Conservation (phyloP, 495 filamentous ascomycete species). For the Rhypophila decipiens region DNA sequence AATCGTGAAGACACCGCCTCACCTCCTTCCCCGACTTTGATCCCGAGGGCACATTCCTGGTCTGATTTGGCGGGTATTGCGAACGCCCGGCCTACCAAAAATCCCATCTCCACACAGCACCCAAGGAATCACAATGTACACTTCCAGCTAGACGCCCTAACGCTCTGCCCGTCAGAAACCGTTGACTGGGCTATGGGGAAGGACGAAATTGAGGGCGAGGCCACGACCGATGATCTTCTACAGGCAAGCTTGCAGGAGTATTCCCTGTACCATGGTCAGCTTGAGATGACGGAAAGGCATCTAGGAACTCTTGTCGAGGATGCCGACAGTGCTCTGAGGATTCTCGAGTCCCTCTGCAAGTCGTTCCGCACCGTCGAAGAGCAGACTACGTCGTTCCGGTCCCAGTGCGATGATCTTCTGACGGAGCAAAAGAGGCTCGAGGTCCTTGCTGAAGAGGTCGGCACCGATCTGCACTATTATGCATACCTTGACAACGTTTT, state of each 20-base stretch:
- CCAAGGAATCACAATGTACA: no score
- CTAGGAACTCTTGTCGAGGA: conserved; percentile 72
- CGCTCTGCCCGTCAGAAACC: no score
- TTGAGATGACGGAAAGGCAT: conserved; percentile 71
- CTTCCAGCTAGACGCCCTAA: no score
- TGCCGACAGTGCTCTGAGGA: conserved; percentile 63
- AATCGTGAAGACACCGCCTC: conserved; percentile 42
- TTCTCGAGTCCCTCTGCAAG: conserved; percentile 68
- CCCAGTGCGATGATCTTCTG: conserved; percentile 81
- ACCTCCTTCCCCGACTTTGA: conserved; percentile 57
- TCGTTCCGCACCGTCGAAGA: conserved; percentile 81
- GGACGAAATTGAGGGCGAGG: conserved; percentile 39
- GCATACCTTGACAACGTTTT: conserved; percentile 87
- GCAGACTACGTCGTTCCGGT: conserved; percentile 85
- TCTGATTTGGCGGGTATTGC: conserved; percentile 64
- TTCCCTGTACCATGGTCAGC: conserved; percentile 68
- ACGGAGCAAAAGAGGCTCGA: conserved; percentile 70
- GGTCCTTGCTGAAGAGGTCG: conserved; percentile 71
- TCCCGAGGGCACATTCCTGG: conserved; percentile 66
- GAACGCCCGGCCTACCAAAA: conserved; percentile 45
- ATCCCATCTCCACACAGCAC: no score
- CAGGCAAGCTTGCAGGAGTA: conserved; percentile 82
- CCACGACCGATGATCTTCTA: conserved; percentile 59
- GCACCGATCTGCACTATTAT: conserved; percentile 84
- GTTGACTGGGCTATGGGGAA: no score